A percentile compares a stretch with the other conserved stretches of the same genome.
phyloP scores from a whole-genome alignment of 139 green algal species.

The Haematococcus lacustris region DNA sequence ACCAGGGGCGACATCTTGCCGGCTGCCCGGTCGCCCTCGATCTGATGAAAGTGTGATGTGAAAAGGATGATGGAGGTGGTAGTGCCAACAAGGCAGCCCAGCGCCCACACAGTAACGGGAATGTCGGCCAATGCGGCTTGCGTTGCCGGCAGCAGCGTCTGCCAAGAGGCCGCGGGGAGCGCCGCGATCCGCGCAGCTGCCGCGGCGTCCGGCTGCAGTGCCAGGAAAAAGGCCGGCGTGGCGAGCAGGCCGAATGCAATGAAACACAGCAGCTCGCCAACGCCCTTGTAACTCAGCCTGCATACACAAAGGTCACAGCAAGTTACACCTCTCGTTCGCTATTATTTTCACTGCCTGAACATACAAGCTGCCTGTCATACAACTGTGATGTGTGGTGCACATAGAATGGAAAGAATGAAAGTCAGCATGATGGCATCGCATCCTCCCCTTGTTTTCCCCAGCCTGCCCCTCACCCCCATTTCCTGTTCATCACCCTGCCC shows the following conservation, averaged over 20 bases:
- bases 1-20: constrained; percentile 86
- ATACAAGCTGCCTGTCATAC: too few relatives aligned
- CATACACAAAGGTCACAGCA: background rate
- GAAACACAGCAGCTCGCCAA: constrained; percentile 97
- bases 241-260: constrained; percentile 89
- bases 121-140: background rate
- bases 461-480: too few relatives aligned
- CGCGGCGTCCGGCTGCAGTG: constrained; percentile 33
- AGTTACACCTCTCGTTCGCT: too few relatives aligned
- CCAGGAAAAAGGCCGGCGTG: constrained; percentile 88
- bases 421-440: too few relatives aligned
- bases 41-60: constrained; percentile 92
- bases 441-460: too few relatives aligned
- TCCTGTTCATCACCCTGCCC: too few relatives aligned
- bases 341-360: too few relatives aligned
- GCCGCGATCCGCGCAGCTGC: background rate
- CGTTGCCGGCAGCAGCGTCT: constrained; percentile 4
- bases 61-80: constrained; percentile 90
- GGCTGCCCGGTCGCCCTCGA: constrained; percentile 64
- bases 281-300: constrained; percentile 89
- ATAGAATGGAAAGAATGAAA: too few relatives aligned
- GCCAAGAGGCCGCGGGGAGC: background rate
- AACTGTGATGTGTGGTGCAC: too few relatives aligned
- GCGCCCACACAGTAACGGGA: constrained; percentile 19
- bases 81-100: constrained; percentile 62